phyloP scores from a whole-genome alignment of 1,284 basidiomycete genomes.

The Pascua guehoae region DNA sequence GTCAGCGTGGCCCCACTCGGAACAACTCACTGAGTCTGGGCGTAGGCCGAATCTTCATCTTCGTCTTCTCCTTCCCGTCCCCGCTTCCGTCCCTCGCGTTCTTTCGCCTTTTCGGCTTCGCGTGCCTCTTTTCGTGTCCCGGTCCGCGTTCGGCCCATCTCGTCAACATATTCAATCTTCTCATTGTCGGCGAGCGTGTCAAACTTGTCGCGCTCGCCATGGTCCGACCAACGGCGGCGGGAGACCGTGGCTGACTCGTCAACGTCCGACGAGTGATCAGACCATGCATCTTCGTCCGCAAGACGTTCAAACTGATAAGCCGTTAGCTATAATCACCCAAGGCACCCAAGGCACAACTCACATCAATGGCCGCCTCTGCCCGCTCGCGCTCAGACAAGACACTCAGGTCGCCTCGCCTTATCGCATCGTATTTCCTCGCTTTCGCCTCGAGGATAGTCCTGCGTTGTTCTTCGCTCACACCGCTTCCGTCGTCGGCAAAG shows the following conservation, averaged over 20 bases:
- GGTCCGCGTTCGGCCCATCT: conserved; percentile 44
- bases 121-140: conserved; percentile 43
- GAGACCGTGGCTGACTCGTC: conserved; percentile 29
- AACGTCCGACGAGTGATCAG: conserved; percentile 35
- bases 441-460: conserved; percentile 63
- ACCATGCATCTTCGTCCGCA: conserved; percentile 39
- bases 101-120: conserved; percentile 29
- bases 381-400: conserved; percentile 74
- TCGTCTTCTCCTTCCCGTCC: conserved; percentile 16
- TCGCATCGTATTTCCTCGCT: conserved; percentile 74
- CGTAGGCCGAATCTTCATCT: conserved; percentile 32
- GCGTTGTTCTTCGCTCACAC: conserved; percentile 40
- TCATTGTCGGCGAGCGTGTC: conserved; percentile 23
- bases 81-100: conserved; percentile 3
- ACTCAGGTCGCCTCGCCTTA: conserved; percentile 73
- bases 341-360: conserved; percentile 50
- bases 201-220: conserved; percentile 53
- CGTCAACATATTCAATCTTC: conserved; percentile 48
- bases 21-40: conserved; percentile 42
- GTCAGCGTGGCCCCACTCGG: conserved; percentile 6
- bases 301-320: too few relatives aligned
- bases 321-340: not conserved
- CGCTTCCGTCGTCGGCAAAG: conserved; percentile 32
- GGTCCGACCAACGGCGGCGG: not conserved
- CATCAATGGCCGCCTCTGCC: conserved; percentile 74